Percentiles rank a stretch among this genome's conserved stretches.
phyloP scores from a whole-genome alignment of 2,329 filamentous ascomycete genomes.

The Westerdykella ornata region DNA sequence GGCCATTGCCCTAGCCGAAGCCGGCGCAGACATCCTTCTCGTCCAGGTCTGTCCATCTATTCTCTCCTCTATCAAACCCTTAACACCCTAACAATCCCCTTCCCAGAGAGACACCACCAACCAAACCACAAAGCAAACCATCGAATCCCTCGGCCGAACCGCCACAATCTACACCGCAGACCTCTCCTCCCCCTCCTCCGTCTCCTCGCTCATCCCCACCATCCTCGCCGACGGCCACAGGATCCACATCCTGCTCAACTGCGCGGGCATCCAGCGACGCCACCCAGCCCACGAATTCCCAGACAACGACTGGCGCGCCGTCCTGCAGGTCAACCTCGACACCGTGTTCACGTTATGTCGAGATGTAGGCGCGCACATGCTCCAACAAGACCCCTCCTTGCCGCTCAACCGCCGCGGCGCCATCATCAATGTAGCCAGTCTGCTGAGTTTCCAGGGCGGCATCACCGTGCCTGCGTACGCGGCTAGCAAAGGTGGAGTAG shows the following conservation, averaged over 20 bases:
- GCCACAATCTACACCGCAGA: slow-evolving; percentile 64
- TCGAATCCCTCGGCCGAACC: slow-evolving; percentile 61
- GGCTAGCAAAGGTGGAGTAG: slow-evolving; percentile 76
- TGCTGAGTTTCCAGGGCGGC: slow-evolving; percentile 80
- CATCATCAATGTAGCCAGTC: slow-evolving; percentile 78
- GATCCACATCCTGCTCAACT: slow-evolving; percentile 76
- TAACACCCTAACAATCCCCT: slow-evolving; percentile 1
- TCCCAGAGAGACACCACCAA: slow-evolving; percentile 51
- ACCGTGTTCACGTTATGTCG: slow-evolving; percentile 72
- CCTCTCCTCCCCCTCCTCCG: slow-evolving; percentile 55
- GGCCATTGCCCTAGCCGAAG: slow-evolving; percentile 46
- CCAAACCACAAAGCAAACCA: slow-evolving; percentile 52
- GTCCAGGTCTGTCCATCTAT: slow-evolving; percentile 38
- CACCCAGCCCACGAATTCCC: slow-evolving; percentile 72
- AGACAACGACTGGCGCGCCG: slow-evolving; percentile 67
- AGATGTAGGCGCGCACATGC: slow-evolving; percentile 73
- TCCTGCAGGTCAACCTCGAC: slow-evolving; percentile 81
- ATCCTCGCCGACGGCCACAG: slow-evolving; percentile 56
- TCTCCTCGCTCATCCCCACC: slow-evolving; percentile 54
- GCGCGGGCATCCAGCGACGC: slow-evolving; percentile 76
- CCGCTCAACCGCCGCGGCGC: slow-evolving; percentile 51
- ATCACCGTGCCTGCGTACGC: slow-evolving; percentile 85
- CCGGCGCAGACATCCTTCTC: slow-evolving; percentile 47
- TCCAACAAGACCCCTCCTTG: slow-evolving; percentile 49
- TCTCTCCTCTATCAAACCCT: not conserved